phyloP scores from a whole-genome alignment of 176 grass and related monocot species.

The Pontederia crassipes region DNA sequence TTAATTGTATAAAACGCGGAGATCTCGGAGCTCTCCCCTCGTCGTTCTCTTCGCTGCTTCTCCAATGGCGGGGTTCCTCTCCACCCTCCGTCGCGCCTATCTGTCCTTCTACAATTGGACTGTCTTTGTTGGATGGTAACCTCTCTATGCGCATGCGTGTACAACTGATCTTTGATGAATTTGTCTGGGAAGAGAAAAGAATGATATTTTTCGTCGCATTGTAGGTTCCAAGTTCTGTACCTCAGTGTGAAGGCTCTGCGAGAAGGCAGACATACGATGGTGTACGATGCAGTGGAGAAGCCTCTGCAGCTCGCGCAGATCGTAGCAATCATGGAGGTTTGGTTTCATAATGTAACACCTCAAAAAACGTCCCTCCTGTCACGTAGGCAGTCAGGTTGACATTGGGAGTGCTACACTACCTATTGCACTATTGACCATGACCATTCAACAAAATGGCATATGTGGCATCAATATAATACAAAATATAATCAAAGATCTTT shows the following conservation, averaged over 20 bases:
- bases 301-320: constrained; percentile 59
- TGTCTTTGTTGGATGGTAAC: constrained; percentile 48
- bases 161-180: background rate
- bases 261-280: constrained; percentile 22
- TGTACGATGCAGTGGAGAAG: constrained; percentile 47
- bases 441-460: too few relatives aligned
- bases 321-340: constrained; percentile 50
- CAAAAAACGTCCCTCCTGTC: too few relatives aligned
- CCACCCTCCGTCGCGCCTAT: constrained; percentile 36
- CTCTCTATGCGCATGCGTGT: background rate
- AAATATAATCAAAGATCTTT: too few relatives aligned
- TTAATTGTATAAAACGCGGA: too few relatives aligned
- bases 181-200: background rate
- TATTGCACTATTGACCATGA: too few relatives aligned
- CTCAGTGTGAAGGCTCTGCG: constrained; percentile 28
- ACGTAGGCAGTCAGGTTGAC: too few relatives aligned
- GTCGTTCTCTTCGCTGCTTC: background rate
- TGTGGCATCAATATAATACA: too few relatives aligned
- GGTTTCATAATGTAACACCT: background rate
- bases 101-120: constrained; percentile 52
- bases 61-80: constrained; percentile 28
- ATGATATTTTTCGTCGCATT: constrained; percentile 15
- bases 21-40: background rate
- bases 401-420: too few relatives aligned
- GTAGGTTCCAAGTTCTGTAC: constrained; percentile 51